Percentiles rank a stretch among this genome's conserved stretches.
These are phyloP conservation scores for Aquilaria agallochum DNA, from an alignment of 441 rosid species.

Conservation along the genomic window DNA sequence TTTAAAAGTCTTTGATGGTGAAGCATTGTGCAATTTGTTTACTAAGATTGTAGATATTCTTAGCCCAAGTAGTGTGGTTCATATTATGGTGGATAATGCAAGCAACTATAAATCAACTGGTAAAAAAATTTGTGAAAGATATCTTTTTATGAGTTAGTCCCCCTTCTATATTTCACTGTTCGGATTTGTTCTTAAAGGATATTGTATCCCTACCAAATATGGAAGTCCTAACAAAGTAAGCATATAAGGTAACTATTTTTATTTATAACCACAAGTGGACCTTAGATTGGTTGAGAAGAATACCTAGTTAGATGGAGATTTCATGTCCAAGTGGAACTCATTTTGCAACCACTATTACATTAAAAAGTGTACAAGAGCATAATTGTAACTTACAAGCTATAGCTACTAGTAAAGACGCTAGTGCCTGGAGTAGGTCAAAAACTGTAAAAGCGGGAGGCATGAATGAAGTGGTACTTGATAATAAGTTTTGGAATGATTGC, in stretches of 20 bases:
- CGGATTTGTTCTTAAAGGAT: background rate
- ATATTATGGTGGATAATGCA: conserved; percentile 12
- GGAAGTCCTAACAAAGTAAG: background rate
- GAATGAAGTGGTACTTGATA: no score
- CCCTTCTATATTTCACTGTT: conserved; percentile 2
- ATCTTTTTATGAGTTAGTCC: background rate
- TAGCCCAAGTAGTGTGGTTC: background rate
- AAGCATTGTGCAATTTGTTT: conserved; percentile 1
- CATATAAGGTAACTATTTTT: background rate
- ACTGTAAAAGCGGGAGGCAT: no score
- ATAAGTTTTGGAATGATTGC: no score
- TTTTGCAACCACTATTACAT: conserved; percentile 2
- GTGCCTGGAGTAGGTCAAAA: no score
- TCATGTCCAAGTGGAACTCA: background rate
- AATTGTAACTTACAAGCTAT: background rate
- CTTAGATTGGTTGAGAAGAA: no score
- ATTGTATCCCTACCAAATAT: conserved; percentile 4
- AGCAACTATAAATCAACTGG: conserved; percentile 5
- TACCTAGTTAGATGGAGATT: background rate
- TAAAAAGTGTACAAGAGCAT: background rate
- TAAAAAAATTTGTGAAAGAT: background rate
- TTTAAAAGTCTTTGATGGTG: background rate
- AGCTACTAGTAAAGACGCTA: background rate
- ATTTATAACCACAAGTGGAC: background rate
- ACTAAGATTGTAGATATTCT: background rate